Percentiles rank a stretch among this genome's conserved stretches.
phyloP scores from a whole-genome alignment of 2,329 filamentous ascomycete species.

The Trichophyton verrucosum region DNA sequence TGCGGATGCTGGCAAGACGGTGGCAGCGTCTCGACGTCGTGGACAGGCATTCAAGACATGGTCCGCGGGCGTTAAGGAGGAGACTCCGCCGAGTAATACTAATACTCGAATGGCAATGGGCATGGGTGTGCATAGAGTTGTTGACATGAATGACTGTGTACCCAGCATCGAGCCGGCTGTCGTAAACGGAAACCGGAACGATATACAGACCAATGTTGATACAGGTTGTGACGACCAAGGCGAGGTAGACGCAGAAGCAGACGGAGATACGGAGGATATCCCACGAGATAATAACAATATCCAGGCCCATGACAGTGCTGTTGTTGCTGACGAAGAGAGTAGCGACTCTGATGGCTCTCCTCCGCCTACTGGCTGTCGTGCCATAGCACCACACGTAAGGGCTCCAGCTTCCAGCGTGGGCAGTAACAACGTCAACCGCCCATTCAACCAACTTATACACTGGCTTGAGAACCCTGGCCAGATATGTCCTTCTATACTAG shows the following conservation, averaged over 20 bases:
- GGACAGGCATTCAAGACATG: background rate
- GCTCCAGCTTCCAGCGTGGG: background rate
- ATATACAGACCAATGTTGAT: background rate
- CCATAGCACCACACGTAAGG: background rate
- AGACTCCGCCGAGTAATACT: background rate
- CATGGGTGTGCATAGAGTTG: background rate
- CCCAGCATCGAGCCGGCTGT: background rate
- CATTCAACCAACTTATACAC: conserved; percentile 12
- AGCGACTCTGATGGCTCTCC: background rate
- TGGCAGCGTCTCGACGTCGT: background rate
- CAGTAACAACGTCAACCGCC: conserved; percentile 3
- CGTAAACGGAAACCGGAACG: background rate
- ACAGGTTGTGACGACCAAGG: background rate
- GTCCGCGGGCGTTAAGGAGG: background rate
- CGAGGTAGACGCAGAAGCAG: background rate
- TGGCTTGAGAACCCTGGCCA: conserved; percentile 11
- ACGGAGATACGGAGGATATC: background rate
- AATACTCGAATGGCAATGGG: background rate
- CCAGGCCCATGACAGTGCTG: background rate
- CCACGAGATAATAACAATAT: background rate
- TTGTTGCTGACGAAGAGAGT: background rate
- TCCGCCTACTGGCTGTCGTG: background rate
- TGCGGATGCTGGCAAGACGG: background rate
- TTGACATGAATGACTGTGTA: background rate
- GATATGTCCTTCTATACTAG: conserved; percentile 13